phyloP scores from a whole-genome alignment of 768 basidiomycete species.

The Boletus vinaceobasis region DNA sequence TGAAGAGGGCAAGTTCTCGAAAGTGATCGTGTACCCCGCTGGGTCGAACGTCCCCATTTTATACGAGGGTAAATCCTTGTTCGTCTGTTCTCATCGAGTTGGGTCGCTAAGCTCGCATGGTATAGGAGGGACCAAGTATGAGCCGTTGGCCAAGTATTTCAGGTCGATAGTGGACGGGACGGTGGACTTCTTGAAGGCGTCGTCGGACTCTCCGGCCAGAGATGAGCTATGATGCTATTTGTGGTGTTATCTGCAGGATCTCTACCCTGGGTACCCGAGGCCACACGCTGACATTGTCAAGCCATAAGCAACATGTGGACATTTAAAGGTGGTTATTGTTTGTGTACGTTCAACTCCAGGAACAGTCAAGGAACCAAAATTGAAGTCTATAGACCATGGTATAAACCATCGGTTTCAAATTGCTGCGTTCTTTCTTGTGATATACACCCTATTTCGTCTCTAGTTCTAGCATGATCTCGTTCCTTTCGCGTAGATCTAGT shows the following conservation, averaged over 20 bases:
- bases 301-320: neutral
- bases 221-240: slow-evolving; percentile 28
- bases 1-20: slow-evolving; percentile 50
- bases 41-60: slow-evolving; percentile 53
- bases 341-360: neutral
- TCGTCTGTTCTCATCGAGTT: neutral
- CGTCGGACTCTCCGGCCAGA: slow-evolving; percentile 36
- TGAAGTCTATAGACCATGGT: neutral
- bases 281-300: neutral
- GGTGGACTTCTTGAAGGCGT: slow-evolving; percentile 45
- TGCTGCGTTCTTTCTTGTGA: neutral
- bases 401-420: neutral
- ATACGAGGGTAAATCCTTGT: slow-evolving; percentile 58
- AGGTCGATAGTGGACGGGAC: slow-evolving; percentile 68
- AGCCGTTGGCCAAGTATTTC: slow-evolving; percentile 71
- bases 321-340: neutral
- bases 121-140: slow-evolving; percentile 67
- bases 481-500: neutral
- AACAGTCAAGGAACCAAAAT: neutral
- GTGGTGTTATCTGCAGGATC: neutral
- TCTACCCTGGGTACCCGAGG: neutral
- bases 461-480: neutral
- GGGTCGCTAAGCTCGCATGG: neutral
- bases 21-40: slow-evolving; percentile 68
- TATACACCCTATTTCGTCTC: neutral